phyloP scores from a whole-genome alignment of 2,329 filamentous ascomycete species.

The Aspergillus tubingensis region DNA sequence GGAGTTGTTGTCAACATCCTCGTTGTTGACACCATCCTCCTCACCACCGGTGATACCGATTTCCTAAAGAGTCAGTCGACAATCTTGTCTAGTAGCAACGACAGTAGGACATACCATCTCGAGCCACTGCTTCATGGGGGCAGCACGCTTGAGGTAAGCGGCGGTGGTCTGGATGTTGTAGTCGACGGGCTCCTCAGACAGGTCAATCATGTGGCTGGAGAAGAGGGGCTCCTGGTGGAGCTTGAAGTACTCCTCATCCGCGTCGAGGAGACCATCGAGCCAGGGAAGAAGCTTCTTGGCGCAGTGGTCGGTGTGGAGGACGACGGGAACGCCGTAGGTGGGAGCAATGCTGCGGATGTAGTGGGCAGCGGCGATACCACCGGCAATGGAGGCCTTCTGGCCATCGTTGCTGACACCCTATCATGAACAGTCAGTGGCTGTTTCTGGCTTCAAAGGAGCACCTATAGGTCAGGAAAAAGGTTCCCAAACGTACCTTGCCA shows the following conservation, averaged over 20 bases:
- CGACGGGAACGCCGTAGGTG: slow-evolving; percentile 82
- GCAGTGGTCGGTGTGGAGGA: slow-evolving; percentile 97
- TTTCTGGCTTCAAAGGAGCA: neutral
- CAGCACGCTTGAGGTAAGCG: slow-evolving; percentile 89
- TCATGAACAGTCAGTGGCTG: slow-evolving; percentile 6
- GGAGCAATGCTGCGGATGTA: slow-evolving; percentile 90
- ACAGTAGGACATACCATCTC: slow-evolving; percentile 72
- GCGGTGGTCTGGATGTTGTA: slow-evolving; percentile 92
- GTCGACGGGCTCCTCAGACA: slow-evolving; percentile 86
- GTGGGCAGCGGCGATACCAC: slow-evolving; percentile 84
- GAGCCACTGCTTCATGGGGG: slow-evolving; percentile 97
- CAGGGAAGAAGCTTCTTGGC: slow-evolving; percentile 99
- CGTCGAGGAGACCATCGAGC: slow-evolving; percentile 94
- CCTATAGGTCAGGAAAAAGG: neutral
- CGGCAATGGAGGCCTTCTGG: slow-evolving; percentile 86
- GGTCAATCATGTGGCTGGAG: slow-evolving; percentile 97
- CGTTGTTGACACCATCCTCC: slow-evolving; percentile 98
- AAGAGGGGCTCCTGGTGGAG: slow-evolving; percentile 87
- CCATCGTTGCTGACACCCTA: slow-evolving; percentile 76
- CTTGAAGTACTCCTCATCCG: slow-evolving; percentile 95
- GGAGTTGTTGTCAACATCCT: slow-evolving; percentile 92
- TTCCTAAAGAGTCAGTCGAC: slow-evolving; percentile 51
- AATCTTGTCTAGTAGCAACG: neutral
- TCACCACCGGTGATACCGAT: slow-evolving; percentile 96
- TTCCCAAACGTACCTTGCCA: slow-evolving; percentile 64